Conservation (phyloP, 805 yeast genomes). For the Hanseniaspora clermontiae region DNA sequence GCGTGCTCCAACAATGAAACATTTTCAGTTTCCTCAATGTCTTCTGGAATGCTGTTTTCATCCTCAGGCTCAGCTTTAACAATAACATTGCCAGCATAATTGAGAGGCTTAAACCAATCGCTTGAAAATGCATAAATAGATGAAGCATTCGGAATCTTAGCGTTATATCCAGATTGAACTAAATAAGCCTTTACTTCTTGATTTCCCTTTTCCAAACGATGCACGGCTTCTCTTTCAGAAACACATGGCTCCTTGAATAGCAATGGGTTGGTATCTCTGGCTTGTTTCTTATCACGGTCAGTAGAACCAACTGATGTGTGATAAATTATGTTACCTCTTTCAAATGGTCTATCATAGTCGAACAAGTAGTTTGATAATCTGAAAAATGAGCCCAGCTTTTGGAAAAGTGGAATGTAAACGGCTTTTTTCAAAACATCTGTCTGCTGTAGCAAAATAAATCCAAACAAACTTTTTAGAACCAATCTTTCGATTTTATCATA, state of each 20-base stretch:
- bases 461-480: background rate
- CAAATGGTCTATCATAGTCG: constrained; percentile 5
- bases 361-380: constrained; percentile 7
- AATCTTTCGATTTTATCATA: background rate
- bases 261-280: background rate
- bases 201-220: constrained; percentile 1
- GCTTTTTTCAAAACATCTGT: background rate
- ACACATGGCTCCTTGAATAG: background rate
- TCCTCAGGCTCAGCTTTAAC: background rate
- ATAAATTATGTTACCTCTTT: constrained; percentile 1
- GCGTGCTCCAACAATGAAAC: background rate
- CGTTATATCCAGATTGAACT: constrained; percentile 1
- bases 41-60: background rate
- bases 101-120: constrained; percentile 2
- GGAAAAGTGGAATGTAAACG: background rate
- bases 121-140: background rate
- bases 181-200: constrained; percentile 3
- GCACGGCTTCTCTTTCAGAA: background rate
- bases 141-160: constrained; percentile 2
- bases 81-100: background rate
- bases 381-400: background rate
- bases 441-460: background rate
- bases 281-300: background rate
- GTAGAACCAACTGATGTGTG: background rate
- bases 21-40: background rate